Evolutionary conservation across 78 protist species (phyloP).

Genomic region (Cavenderia fasciculata): DNA sequence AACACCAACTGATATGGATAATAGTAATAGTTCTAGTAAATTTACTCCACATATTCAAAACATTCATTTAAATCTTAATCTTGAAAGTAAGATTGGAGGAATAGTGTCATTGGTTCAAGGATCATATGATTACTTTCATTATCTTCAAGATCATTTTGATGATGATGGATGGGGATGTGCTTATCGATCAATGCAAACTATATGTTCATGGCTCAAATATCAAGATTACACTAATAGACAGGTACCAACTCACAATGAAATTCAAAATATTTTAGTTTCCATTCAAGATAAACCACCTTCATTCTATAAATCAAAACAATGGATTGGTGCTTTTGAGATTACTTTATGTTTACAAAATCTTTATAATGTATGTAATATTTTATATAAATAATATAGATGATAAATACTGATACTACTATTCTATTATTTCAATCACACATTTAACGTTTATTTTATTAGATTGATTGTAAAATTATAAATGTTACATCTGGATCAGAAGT

Average conservation of each 20-base stretch:
- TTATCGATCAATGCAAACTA: constrained; percentile 90
- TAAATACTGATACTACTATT: not conserved
- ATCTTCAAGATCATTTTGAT: constrained; percentile 76
- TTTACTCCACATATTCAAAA: constrained; percentile 13
- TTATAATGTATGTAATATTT: constrained; percentile 38
- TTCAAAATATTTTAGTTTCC: constrained; percentile 82
- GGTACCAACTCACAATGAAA: constrained; percentile 84
- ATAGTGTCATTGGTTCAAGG: constrained; percentile 73
- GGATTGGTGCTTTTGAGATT: constrained; percentile 93
- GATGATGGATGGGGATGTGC: constrained; percentile 96
- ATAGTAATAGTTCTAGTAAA: not conserved
- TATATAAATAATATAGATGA: not conserved
- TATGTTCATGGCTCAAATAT: constrained; percentile 79
- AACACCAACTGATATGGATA: not conserved
- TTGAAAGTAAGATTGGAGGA: constrained; percentile 18
- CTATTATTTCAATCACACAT: not conserved
- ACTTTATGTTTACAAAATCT: constrained; percentile 48
- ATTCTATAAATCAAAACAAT: constrained; percentile 79
- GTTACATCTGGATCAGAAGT: constrained; percentile 66
- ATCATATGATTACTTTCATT: constrained; percentile 89
- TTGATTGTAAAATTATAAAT: constrained; percentile 71
- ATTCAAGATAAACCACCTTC: constrained; percentile 62
- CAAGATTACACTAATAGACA: constrained; percentile 19
- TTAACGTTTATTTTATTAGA: not conserved
- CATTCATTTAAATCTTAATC: constrained; percentile 7